Percentiles rank a stretch among this genome's conserved stretches.
phyloP scores from a whole-genome alignment of 2,329 filamentous ascomycete genomes.

The Huntiella bhutanensis region DNA sequence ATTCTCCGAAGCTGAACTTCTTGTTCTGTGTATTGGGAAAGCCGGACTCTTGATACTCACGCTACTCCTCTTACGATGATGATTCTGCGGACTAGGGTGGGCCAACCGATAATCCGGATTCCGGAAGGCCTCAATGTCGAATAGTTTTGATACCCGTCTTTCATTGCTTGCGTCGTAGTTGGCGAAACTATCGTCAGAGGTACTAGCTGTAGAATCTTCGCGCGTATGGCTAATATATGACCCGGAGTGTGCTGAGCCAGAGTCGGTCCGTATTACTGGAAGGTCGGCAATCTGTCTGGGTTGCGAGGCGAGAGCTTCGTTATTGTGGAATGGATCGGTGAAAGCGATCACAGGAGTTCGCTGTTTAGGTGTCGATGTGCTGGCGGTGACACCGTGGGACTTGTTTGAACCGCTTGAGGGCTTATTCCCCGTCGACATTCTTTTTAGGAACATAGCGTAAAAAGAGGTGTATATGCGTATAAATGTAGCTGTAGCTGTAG shows the following conservation, averaged over 20 bases:
- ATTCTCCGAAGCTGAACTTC: background rate
- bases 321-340: background rate
- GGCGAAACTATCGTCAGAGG: background rate
- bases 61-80: conserved; percentile 1
- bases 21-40: background rate
- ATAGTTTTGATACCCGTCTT: background rate
- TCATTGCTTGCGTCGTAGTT: background rate
- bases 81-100: background rate
- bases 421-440: background rate
- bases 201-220: background rate
- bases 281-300: background rate
- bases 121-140: background rate
- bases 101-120: background rate
- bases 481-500: too few relatives aligned
- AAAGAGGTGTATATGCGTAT: too few relatives aligned
- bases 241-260: too few relatives aligned
- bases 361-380: too few relatives aligned
- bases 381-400: background rate
- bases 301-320: background rate
- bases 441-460: background rate
- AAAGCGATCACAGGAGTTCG: background rate
- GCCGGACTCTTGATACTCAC: background rate
- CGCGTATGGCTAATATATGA: too few relatives aligned
- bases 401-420: background rate
- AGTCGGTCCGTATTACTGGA: background rate